Evolutionary conservation across 129 eudicot species (phyloP).

Genomic region (Oenanthe sinensis): DNA sequence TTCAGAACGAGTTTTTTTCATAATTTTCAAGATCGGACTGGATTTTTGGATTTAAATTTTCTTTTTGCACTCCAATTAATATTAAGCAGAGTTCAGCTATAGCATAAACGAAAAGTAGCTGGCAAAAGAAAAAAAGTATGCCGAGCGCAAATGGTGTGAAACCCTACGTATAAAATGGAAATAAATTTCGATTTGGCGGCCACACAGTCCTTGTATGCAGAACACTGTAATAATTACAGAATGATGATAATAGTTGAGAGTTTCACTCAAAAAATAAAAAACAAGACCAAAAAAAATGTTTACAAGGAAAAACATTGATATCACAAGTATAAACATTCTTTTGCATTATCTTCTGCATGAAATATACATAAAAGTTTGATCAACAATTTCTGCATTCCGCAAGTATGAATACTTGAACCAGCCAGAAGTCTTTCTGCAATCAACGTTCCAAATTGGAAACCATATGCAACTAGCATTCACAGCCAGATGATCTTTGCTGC

Average conservation of each 20-base stretch:
- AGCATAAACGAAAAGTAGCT: too few relatives aligned
- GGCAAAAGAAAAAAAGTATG: too few relatives aligned
- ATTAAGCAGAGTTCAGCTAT: too few relatives aligned
- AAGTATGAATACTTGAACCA: neutral
- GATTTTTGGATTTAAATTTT: too few relatives aligned
- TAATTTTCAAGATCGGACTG: too few relatives aligned
- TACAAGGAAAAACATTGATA: neutral
- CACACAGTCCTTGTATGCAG: neutral
- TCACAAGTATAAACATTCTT: neutral
- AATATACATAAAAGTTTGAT: neutral
- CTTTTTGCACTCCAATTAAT: too few relatives aligned
- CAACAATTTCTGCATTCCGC: neutral
- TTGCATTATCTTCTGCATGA: neutral
- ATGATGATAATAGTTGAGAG: neutral
- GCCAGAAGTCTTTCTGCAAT: neutral
- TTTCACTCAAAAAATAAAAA: neutral
- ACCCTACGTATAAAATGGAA: neutral
- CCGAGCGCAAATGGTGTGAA: too few relatives aligned
- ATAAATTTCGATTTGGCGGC: neutral
- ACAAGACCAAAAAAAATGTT: neutral
- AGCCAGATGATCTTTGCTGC: constrained; percentile 38
- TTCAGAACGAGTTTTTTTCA: too few relatives aligned
- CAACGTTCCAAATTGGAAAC: neutral
- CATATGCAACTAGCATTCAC: constrained; percentile 35
- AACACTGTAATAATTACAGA: neutral